Evolutionary conservation across 345 rosid species (phyloP).

Genomic region (Cardamine chenopodiifolia): DNA sequence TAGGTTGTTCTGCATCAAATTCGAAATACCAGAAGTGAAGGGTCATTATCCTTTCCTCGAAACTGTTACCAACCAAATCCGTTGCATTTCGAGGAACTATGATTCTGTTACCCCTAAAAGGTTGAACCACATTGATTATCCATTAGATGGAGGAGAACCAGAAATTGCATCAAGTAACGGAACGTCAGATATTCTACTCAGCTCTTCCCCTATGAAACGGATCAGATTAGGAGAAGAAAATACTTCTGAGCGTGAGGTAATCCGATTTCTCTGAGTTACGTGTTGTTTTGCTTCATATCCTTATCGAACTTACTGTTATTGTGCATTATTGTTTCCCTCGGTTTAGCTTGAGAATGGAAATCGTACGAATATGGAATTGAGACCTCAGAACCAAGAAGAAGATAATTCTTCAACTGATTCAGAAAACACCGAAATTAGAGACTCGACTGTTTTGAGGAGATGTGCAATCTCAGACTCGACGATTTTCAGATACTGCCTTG

Average conservation of each 20-base stretch:
- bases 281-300: constrained; percentile 2
- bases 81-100: constrained; percentile 64
- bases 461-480: constrained; percentile 61
- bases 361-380: constrained; percentile 42
- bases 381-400: constrained; percentile 44
- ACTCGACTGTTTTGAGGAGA: constrained; percentile 40
- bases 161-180: constrained; percentile 38
- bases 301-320: constrained; percentile 10
- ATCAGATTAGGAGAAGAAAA: constrained; percentile 58
- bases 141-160: constrained; percentile 18
- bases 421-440: constrained; percentile 60
- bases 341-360: constrained; percentile 26
- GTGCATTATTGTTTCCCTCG: constrained; percentile 20
- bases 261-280: neutral
- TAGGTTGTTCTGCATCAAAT: constrained; percentile 68
- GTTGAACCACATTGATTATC: constrained; percentile 39
- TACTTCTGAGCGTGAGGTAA: constrained; percentile 46
- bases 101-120: constrained; percentile 57
- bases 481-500: constrained; percentile 81
- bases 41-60: constrained; percentile 64
- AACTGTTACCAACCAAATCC: constrained; percentile 66
- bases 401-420: constrained; percentile 62
- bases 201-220: constrained; percentile 50
- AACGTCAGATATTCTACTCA: constrained; percentile 47
- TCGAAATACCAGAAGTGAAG: constrained; percentile 53